Base-by-base conservation (phyloP, 331 rosid genomes). In the Acacia pycnantha region DNA sequence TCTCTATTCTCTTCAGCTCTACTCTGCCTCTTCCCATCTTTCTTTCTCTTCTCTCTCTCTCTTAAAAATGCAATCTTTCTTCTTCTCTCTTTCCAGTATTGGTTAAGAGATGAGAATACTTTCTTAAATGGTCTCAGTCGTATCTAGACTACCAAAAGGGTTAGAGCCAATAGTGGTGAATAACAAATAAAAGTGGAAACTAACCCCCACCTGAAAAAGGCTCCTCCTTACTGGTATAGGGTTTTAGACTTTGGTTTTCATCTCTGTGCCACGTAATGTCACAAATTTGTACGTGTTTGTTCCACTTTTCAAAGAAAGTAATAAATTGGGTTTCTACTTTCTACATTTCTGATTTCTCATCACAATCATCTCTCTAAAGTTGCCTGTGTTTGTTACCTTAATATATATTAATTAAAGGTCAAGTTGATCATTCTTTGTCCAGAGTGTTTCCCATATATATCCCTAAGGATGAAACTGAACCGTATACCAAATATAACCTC, bases 1-100 rank as follows among this genome's bases (percentile, higher is more conserved):
- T 94, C 87, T 94, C 98, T 88, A 94, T 94, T 76, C 98, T 92
- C 93, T 94, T 94, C 81, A 94, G 82, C 77, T 92, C 98, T 64
- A 94, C 97, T 70, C 87, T 92, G 41, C 98, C 98, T 47, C 97
- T 94, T 61, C 97, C 97, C 97, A 91, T 83, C 77, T 16, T 53
- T 26, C 40, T 67, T 22, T 37, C 59, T 40, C 26, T 21, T 11
- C 19, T 67, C 21, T 67, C 27, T 67, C 73, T 67, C 21, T 74
- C 50, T 41, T 31, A 24, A 72, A 72, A 47, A 47, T 47, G 4
- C 40, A 7, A 13, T 6, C 59, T 16, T 54, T 53, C 59, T 54
- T 53, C 59, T 77, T 85, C 61, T 43, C 81, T 77, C 64, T 91
- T 88, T 88, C 90, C 88, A 41, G 78, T 85, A 87, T 78, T 82